phyloP scores from a whole-genome alignment of 129 eudicot genomes.

The Artemisia tridentata region DNA sequence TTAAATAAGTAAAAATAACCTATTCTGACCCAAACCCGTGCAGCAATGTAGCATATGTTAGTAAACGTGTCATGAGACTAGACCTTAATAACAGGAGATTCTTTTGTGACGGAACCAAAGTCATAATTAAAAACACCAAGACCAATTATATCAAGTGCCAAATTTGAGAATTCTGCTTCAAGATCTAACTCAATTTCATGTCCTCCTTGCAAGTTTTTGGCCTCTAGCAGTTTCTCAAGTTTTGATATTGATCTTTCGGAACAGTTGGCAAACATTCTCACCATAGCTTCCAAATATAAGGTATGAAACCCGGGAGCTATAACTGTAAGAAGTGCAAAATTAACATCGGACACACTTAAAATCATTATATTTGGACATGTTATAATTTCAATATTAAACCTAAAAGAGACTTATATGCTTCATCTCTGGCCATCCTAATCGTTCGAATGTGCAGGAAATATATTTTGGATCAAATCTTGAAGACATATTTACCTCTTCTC shows the following conservation, averaged over 20 bases:
- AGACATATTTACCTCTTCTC: constrained; percentile 73
- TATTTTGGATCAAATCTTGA: too few species aligned
- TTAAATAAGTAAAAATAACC: neutral
- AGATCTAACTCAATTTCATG: constrained; percentile 74
- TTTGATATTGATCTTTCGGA: constrained; percentile 66
- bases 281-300: constrained; percentile 93
- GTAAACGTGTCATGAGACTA: neutral
- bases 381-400: neutral
- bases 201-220: constrained; percentile 45
- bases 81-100: constrained; percentile 97
- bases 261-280: constrained; percentile 70
- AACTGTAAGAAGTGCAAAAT: constrained; percentile 49
- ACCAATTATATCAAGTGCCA: constrained; percentile 96
- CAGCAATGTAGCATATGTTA: neutral
- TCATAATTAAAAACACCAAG: constrained; percentile 96
- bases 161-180: constrained; percentile 93
- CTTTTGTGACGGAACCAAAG: constrained; percentile 98
- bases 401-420: too few species aligned
- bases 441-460: too few species aligned
- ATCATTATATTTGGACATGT: neutral
- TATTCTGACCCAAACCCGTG: neutral
- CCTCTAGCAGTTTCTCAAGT: constrained; percentile 75
- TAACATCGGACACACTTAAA: neutral
- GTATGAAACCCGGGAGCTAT: constrained; percentile 97
- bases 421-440: too few species aligned